Evolutionary conservation across 2,329 filamentous ascomycete genomes (phyloP).

Genomic region (Claviceps cyperi): DNA sequence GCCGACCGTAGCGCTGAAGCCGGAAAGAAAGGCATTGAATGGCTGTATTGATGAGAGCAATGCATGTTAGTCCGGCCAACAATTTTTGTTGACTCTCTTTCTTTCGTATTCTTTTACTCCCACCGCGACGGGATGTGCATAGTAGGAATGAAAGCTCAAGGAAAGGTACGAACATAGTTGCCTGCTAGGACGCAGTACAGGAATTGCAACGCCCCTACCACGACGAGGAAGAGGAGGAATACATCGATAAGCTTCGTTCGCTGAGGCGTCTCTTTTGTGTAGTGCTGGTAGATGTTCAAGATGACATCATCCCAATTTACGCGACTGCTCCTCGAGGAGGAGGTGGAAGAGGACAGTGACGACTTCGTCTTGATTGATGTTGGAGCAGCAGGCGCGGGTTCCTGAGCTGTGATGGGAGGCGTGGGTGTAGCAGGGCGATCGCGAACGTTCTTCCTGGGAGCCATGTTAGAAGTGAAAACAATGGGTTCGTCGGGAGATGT

Average conservation of each 20-base stretch:
- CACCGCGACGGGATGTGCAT: too few species aligned
- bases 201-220: slow-evolving; percentile 83
- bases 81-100: neutral
- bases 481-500: neutral
- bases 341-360: neutral
- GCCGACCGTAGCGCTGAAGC: slow-evolving; percentile 86
- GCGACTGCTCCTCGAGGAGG: slow-evolving; percentile 13
- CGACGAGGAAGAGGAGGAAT: slow-evolving; percentile 78
- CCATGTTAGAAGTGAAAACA: slow-evolving; percentile 22
- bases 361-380: neutral
- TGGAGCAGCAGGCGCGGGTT: neutral
- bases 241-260: slow-evolving; percentile 82
- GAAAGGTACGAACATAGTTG: slow-evolving; percentile 65
- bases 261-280: slow-evolving; percentile 69
- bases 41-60: slow-evolving; percentile 40
- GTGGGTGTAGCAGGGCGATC: slow-evolving; percentile 11
- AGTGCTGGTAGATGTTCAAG: slow-evolving; percentile 59
- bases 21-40: slow-evolving; percentile 96
- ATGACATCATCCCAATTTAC: slow-evolving; percentile 44
- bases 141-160: neutral
- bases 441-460: slow-evolving; percentile 33
- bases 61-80: slow-evolving; percentile 8
- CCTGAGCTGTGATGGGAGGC: slow-evolving; percentile 1
- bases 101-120: too few species aligned
- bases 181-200: slow-evolving; percentile 81